Evolutionary conservation across 2,329 filamentous ascomycete genomes (phyloP).

Genomic region (Alternaria atra): DNA sequence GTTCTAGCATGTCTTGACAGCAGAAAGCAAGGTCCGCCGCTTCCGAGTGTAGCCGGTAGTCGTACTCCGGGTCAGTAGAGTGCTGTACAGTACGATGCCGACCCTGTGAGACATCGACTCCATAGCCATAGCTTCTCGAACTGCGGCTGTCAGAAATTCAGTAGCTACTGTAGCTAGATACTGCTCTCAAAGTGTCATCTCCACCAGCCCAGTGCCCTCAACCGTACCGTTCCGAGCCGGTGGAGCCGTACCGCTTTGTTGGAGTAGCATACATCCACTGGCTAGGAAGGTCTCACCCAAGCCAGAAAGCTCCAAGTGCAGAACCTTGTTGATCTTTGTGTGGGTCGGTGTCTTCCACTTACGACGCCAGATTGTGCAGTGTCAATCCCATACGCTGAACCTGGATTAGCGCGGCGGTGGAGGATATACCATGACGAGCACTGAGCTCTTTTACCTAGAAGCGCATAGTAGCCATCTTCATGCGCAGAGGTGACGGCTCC

Average conservation of each 20-base stretch:
- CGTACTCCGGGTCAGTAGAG: background rate
- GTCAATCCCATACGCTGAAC: background rate
- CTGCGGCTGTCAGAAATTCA: too few relatives aligned
- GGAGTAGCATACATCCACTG: background rate
- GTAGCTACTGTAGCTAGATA: background rate
- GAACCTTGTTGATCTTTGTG: background rate
- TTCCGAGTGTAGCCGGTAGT: background rate
- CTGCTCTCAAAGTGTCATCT: background rate
- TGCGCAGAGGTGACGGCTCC: too few relatives aligned
- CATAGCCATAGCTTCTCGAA: background rate
- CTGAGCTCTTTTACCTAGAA: background rate
- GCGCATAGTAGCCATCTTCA: too few relatives aligned
- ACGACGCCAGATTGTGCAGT: background rate
- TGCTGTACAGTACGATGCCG: background rate
- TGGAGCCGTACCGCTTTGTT: background rate
- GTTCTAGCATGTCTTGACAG: background rate
- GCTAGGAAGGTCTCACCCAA: background rate
- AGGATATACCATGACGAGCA: background rate
- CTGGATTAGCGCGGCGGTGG: background rate
- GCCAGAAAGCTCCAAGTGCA: background rate
- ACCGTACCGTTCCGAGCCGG: background rate
- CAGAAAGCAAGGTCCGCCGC: background rate
- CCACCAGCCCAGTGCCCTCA: background rate
- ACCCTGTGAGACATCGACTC: background rate
- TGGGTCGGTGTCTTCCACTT: background rate